phyloP scores from a whole-genome alignment of 495 filamentous ascomycete species.

The Pyronema omphalodes region DNA sequence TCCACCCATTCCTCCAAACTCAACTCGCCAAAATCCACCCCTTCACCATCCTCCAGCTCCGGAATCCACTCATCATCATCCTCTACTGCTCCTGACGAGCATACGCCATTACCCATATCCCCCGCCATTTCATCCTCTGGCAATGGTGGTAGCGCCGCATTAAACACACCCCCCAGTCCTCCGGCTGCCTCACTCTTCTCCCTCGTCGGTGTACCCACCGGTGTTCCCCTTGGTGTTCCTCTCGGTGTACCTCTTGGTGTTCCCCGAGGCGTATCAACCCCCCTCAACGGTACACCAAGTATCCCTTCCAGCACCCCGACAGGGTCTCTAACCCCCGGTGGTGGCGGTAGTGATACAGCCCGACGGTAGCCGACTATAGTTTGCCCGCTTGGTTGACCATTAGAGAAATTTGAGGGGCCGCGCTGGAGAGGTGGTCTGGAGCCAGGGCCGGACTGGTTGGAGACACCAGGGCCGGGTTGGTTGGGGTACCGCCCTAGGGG shows the following conservation, averaged over 20 bases:
- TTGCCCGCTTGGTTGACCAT: conserved; percentile 34
- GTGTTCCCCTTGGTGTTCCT: no score
- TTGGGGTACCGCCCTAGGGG: background rate
- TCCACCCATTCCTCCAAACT: conserved; percentile 54
- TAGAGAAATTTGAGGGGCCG: conserved; percentile 29
- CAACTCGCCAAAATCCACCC: conserved; percentile 63
- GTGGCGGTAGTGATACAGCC: conserved; percentile 30
- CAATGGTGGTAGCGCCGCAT: no score
- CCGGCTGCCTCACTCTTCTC: no score
- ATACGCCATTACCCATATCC: no score
- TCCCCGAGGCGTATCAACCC: background rate
- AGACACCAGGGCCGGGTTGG: background rate
- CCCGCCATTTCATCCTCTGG: no score
- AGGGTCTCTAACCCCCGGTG: conserved; percentile 43
- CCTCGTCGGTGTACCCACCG: no score
- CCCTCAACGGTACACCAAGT: conserved; percentile 35
- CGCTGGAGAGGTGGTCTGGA: conserved; percentile 43
- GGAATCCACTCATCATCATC: conserved; percentile 7
- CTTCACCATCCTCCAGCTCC: conserved; percentile 31
- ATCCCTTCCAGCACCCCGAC: conserved; percentile 53
- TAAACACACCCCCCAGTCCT: no score
- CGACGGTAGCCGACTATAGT: conserved; percentile 33
- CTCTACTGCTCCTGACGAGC: conserved; percentile 3
- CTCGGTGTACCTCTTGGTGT: no score
- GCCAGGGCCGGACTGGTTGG: conserved; percentile 13